phyloP scores from a whole-genome alignment of 73 alveolate genomes.

The Uronychia setigera region DNA sequence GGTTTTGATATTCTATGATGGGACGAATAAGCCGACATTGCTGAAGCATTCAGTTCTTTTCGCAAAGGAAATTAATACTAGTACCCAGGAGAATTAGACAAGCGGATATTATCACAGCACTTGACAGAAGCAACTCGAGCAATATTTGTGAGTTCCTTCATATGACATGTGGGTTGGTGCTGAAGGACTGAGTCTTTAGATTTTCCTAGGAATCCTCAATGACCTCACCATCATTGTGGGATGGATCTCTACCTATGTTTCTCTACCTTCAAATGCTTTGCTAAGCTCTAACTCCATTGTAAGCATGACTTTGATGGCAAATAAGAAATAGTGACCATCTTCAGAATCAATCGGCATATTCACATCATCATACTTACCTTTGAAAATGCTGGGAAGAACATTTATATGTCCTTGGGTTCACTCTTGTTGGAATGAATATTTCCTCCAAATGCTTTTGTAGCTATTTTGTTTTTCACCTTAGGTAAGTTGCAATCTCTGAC shows the following conservation, averaged over 20 bases:
- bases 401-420: not conserved
- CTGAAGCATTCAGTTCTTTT: not conserved
- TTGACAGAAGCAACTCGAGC: not conserved
- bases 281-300: no score
- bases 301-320: no score
- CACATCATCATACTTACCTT: not conserved
- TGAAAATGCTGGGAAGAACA: constrained; percentile 8
- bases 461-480: not conserved
- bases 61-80: not conserved
- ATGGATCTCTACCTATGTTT: no score
- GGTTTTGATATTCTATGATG: not conserved
- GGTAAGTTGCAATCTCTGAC: no score
- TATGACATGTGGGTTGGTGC: not conserved
- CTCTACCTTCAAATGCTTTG: no score
- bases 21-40: not conserved
- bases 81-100: not conserved
- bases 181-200: not conserved
- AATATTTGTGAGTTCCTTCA: not conserved
- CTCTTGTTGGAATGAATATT: constrained; percentile 6
- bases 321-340: not conserved
- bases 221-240: no score
- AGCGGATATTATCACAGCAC: not conserved
- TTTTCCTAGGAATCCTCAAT: not conserved
- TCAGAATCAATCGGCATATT: not conserved
- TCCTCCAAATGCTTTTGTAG: not conserved